phyloP scores from a whole-genome alignment of 441 rosid genomes.

The Gossypium aridum region DNA sequence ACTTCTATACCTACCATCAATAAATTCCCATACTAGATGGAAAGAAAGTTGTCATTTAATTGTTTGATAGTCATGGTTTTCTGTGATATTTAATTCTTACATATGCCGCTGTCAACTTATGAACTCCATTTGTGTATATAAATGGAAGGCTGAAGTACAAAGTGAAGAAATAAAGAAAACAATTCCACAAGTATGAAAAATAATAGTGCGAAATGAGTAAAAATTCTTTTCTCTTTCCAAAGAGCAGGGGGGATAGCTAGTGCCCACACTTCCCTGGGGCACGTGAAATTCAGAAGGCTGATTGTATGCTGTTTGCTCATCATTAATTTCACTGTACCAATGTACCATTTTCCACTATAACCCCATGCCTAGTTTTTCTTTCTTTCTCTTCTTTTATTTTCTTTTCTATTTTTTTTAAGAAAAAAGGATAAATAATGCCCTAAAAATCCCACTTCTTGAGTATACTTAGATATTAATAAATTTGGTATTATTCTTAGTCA shows the following conservation, averaged over 20 bases:
- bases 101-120: not conserved
- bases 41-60: not conserved
- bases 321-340: constrained; percentile 2
- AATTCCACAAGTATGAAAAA: not conserved
- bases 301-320: not conserved
- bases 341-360: not conserved
- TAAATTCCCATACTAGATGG: not conserved
- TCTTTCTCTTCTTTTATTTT: too few species aligned
- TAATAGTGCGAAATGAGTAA: not conserved
- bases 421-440: too few species aligned
- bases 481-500: too few species aligned
- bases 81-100: not conserved
- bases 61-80: not conserved
- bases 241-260: not conserved
- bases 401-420: too few species aligned
- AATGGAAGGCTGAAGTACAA: not conserved
- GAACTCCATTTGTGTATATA: not conserved
- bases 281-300: constrained; percentile 8
- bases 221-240: not conserved
- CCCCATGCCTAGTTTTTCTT: not conserved
- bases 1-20: not conserved
- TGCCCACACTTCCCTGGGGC: not conserved
- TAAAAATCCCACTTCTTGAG: too few species aligned
- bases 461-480: too few species aligned
- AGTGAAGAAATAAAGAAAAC: not conserved